Percentiles rank a stretch among this genome's conserved stretches.
phyloP scores from a whole-genome alignment of 2,329 filamentous ascomycete genomes.

The Claviceps purpurea region DNA sequence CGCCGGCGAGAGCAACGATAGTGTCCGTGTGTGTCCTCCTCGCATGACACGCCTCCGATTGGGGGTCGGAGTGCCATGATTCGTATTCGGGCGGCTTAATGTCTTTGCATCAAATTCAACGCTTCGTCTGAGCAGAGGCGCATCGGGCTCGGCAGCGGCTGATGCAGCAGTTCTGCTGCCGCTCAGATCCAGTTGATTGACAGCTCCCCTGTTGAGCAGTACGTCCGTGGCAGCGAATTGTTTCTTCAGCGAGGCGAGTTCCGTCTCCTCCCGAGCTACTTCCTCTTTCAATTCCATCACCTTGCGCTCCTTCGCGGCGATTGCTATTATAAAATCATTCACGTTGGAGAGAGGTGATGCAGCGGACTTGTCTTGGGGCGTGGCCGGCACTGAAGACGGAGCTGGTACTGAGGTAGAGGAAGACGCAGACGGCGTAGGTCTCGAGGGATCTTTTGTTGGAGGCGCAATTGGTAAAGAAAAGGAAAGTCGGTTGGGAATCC shows the following conservation, averaged over 20 bases:
- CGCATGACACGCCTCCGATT: slow-evolving; percentile 51
- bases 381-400: slow-evolving; percentile 32
- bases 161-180: slow-evolving; percentile 2
- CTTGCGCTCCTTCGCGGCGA: slow-evolving; percentile 81
- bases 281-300: slow-evolving; percentile 89
- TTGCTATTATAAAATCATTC: slow-evolving; percentile 67
- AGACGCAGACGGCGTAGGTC: slow-evolving; percentile 34
- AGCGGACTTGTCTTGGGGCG: slow-evolving; percentile 32
- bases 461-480: slow-evolving; percentile 48
- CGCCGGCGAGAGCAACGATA: slow-evolving; percentile 71
- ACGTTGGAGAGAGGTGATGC: slow-evolving; percentile 37
- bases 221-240: slow-evolving; percentile 72
- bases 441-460: slow-evolving; percentile 37
- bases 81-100: slow-evolving; percentile 47
- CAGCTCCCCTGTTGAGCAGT: slow-evolving; percentile 53
- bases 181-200: slow-evolving; percentile 2
- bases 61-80: slow-evolving; percentile 29
- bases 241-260: slow-evolving; percentile 64
- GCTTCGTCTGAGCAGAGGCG: slow-evolving; percentile 25
- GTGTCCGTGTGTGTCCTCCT: slow-evolving; percentile 47
- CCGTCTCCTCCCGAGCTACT: slow-evolving; percentile 65
- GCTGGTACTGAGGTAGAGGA: slow-evolving; percentile 16
- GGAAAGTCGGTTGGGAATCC: slow-evolving; percentile 44
- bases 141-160: slow-evolving; percentile 13
- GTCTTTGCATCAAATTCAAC: slow-evolving; percentile 62